Evolutionary conservation across 257 asterid genomes (phyloP), one percentile per base, ranked within the genome.

Genomic region (Handroanthus guayacan): DNA sequence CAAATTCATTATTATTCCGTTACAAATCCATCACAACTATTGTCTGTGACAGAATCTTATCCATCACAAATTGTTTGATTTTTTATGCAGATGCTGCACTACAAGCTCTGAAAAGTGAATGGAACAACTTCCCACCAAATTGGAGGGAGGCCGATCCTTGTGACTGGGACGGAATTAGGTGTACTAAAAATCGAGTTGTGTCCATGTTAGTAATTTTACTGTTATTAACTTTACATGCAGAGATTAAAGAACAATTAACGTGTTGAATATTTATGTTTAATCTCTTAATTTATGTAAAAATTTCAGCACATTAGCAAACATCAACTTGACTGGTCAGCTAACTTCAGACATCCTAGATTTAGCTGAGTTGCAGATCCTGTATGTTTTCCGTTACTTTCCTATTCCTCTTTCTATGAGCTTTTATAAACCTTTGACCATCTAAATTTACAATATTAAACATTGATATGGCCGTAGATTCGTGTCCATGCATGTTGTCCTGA

Each of bases 141-240:
- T 94, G 98, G 98, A 78, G 0, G 3, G 95, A 92, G 37, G 2
- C 83, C 11, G 97, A 93, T 85, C 97, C 98, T 60, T 93, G 98
- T 76, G 92, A 87, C 3, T 91, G 98, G 98, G 95, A 84, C 7
- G 97, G 97, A 50, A 76, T 94, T 76, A 54, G 50, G 36, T 94
- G 98, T 87, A 18, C 0, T 2, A 80, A 81, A 61, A 61, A 77
- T 50, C 87, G 90, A 14, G 83, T 91, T 5, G 82, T 87, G 43
- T 88, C 97, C 45, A 83, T 94, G 98, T 94, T 83, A 82, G 78
- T 56, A 1, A n/a, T 50, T 66, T 13, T 10, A 25, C 31, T 25
- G 31, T 25, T 25, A 25, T 25, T 25, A 25, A 25, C 31, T 25
- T 25, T 25, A 25, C 31, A 25, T 25, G 31, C 31, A 25, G 31